These are phyloP conservation scores for Aureobasidium pullulans DNA, from an alignment of 2,329 filamentous ascomycete species.

Conservation along the genomic window DNA sequence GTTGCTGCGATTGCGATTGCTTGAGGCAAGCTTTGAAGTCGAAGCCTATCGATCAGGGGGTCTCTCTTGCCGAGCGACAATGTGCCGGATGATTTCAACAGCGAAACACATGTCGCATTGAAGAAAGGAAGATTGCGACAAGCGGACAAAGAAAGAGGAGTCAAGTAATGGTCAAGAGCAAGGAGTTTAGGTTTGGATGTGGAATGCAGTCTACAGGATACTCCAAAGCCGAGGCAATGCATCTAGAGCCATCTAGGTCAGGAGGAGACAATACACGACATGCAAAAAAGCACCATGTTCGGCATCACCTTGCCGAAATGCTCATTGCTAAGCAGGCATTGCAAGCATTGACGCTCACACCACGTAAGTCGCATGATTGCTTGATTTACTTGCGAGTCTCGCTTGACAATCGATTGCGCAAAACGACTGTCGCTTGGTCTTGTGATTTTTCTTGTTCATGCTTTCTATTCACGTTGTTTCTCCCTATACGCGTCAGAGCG, in stretches of 20 bases:
- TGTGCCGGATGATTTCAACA: neutral
- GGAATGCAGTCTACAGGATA: neutral
- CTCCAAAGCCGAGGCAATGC: neutral
- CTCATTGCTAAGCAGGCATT: neutral
- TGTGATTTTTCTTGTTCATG: neutral
- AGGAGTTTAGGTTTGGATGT: neutral
- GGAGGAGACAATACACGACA: neutral
- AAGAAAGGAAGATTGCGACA: neutral
- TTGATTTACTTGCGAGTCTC: neutral
- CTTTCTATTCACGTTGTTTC: neutral
- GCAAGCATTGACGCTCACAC: neutral
- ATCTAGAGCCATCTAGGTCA: neutral
- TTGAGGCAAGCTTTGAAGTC: neutral
- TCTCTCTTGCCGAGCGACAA: neutral
- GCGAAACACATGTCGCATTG: neutral
- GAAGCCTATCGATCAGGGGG: neutral
- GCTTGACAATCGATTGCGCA: neutral
- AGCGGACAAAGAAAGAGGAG: neutral
- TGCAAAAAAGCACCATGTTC: neutral
- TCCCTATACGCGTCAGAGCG: constrained; percentile 7
- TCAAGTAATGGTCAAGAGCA: neutral
- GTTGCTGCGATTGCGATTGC: neutral
- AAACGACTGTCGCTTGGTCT: neutral
- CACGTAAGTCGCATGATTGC: constrained; percentile 2
- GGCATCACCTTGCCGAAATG: neutral